phyloP scores from a whole-genome alignment of 2,329 filamentous ascomycete genomes.

The Venturia asperata region DNA sequence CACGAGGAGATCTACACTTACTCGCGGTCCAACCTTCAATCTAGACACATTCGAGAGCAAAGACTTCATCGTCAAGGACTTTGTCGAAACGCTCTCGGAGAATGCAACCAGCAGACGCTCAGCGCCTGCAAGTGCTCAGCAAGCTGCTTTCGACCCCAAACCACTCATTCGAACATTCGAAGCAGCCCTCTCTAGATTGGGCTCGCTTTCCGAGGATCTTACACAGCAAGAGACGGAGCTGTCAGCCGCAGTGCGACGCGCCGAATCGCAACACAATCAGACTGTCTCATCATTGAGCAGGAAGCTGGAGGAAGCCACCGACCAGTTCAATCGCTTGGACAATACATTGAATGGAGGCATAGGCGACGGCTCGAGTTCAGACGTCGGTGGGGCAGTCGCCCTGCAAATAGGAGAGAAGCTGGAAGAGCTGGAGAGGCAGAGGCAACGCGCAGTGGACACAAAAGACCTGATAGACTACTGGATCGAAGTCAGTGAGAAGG shows the following conservation, averaged over 20 bases:
- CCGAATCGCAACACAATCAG: constrained; percentile 59
- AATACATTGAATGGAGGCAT: constrained; percentile 57
- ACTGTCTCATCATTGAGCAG: constrained; percentile 14
- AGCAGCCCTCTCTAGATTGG: constrained; percentile 61
- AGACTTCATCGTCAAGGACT: constrained; percentile 97
- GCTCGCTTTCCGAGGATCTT: constrained; percentile 69
- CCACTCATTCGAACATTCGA: constrained; percentile 95
- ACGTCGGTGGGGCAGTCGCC: constrained; percentile 73
- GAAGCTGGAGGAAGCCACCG: constrained; percentile 87
- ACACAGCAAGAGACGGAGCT: constrained; percentile 88
- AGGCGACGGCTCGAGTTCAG: constrained; percentile 39
- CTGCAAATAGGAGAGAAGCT: constrained; percentile 91
- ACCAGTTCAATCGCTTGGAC: constrained; percentile 85
- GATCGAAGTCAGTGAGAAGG: constrained; percentile 87
- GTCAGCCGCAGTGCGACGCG: constrained; percentile 78
- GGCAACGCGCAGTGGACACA: constrained; percentile 82
- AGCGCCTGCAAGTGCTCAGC: constrained; percentile 36
- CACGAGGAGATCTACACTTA: background rate
- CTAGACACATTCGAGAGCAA: constrained; percentile 63
- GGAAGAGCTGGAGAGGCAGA: constrained; percentile 89
- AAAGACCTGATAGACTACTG: constrained; percentile 95
- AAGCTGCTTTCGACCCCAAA: constrained; percentile 79
- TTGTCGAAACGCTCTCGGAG: constrained; percentile 88
- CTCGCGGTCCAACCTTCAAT: constrained; percentile 68
- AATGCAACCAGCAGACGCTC: constrained; percentile 76